Evolutionary conservation across 2,329 filamentous ascomycete species (phyloP).

Genomic region (Trichoderma hamatum): DNA sequence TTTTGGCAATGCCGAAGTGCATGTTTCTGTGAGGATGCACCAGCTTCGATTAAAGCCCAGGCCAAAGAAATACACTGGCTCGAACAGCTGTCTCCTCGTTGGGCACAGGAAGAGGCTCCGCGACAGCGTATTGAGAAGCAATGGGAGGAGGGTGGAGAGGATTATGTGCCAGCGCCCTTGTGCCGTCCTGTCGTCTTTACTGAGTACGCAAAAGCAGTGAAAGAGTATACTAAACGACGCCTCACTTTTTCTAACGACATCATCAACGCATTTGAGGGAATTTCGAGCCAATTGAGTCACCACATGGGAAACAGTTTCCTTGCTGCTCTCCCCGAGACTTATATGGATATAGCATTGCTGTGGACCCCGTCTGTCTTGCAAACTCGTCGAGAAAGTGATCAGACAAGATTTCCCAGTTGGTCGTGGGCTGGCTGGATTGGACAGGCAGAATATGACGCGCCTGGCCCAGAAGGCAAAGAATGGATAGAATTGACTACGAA

Average conservation of each 20-base stretch:
- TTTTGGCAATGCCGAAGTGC: not conserved
- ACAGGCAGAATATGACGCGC: not conserved
- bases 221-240: not conserved
- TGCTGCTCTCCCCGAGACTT: not conserved
- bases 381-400: not conserved
- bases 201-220: not conserved
- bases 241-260: not conserved
- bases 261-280: not conserved
- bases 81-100: not conserved
- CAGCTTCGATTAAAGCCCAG: not conserved
- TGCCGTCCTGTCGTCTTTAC: not conserved
- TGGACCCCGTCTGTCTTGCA: not conserved
- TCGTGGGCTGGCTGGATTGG: not conserved
- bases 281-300: not conserved
- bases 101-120: not conserved
- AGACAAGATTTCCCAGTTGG: not conserved
- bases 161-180: not conserved
- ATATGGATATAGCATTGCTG: not conserved
- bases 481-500: not conserved
- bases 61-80: not conserved
- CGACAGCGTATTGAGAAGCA: not conserved
- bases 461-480: not conserved
- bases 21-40: not conserved
- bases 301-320: not conserved
- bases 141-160: not conserved